These are phyloP conservation scores for Hippophae rhamnoides DNA, from an alignment of 306 rosid genomes.

Conservation along the genomic window DNA sequence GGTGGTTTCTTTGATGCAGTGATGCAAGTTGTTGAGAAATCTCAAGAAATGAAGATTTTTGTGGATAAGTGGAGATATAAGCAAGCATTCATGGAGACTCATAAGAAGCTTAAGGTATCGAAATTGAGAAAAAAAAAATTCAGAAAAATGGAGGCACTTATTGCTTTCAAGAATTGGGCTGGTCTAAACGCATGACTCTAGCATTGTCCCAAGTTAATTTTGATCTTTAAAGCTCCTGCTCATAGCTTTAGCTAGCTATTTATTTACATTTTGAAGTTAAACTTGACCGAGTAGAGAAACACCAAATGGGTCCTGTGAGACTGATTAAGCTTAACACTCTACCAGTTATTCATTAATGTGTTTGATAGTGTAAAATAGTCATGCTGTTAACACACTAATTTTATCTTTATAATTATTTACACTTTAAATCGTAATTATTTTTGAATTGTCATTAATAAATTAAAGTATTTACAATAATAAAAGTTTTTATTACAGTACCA, in stretches of 20 bases:
- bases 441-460: no score
- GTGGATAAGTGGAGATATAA: constrained; percentile 97
- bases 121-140: constrained; percentile 62
- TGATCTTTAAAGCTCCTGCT: constrained; percentile 10
- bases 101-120: constrained; percentile 76
- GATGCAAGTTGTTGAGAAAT: constrained; percentile 93
- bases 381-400: no score
- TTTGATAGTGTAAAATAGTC: no score
- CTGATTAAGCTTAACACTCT: no score
- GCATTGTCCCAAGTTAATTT: constrained; percentile 5
- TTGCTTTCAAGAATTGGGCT: constrained; percentile 96
- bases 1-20: constrained; percentile 97
- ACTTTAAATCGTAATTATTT: no score
- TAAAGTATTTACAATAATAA: no score
- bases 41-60: constrained; percentile 72
- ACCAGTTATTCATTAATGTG: no score
- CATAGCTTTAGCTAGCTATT: constrained; percentile 3
- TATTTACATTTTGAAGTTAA: constrained; percentile 13
- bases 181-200: constrained; percentile 56
- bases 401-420: no score
- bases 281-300: constrained; percentile 12
- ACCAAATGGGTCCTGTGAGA: neutral
- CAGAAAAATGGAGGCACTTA: constrained; percentile 72
- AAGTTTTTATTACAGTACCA: no score
- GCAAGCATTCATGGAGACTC: constrained; percentile 96